Evolutionary conservation across 78 protist species (phyloP).

Genomic region (Monocercomonoides exilis): DNA sequence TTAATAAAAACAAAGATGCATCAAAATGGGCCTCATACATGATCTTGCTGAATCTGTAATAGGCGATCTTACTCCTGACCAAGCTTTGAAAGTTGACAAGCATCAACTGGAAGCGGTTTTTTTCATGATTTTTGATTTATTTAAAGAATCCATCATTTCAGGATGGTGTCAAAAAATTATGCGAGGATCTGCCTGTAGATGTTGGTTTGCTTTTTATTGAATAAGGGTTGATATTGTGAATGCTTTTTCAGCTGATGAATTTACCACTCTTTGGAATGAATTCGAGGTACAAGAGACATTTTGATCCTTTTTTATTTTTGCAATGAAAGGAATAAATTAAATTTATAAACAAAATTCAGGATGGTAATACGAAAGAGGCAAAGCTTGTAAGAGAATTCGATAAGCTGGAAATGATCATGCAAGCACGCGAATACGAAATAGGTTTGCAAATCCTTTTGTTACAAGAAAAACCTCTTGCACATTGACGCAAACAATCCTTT

Average conservation of each 20-base stretch:
- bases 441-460: neutral
- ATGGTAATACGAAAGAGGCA: neutral
- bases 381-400: conserved; percentile 4
- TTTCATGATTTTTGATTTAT: neutral
- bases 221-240: too few relatives aligned
- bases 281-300: conserved; percentile 11
- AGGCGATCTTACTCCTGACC: conserved; percentile 2
- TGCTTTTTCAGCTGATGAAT: neutral
- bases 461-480: too few relatives aligned
- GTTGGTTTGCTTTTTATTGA: too few relatives aligned
- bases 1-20: neutral
- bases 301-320: neutral
- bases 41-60: neutral
- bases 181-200: neutral
- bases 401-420: conserved; percentile 15
- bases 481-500: too few relatives aligned
- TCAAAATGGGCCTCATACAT: conserved; percentile 9
- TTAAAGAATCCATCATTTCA: neutral
- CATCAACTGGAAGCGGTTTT: neutral
- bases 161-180: neutral
- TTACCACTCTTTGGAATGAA: neutral
- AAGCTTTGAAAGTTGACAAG: neutral
- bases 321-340: too few relatives aligned
- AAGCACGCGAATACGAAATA: conserved; percentile 11
- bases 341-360: too few relatives aligned